Evolutionary conservation across 345 rosid genomes (phyloP), one percentile per base, ranked within the genome.

Genomic region (Brassica nigra): DNA sequence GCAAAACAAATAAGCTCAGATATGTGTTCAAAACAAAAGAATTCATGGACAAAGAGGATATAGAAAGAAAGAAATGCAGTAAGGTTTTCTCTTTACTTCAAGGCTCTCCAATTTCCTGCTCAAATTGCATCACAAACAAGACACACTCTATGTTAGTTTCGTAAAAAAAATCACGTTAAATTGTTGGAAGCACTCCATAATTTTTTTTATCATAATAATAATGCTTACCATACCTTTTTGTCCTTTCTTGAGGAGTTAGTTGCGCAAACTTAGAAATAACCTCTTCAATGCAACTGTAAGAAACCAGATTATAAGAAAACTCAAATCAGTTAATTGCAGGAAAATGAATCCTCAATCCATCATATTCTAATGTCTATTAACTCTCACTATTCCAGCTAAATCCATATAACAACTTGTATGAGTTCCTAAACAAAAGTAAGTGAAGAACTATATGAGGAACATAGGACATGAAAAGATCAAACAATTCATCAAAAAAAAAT

Each of bases 91-190:
- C 81, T 85, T 90, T 90, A 94, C 98, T 87, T 92, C 94, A 76
- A 94, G 97, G 85, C 94, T 89, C 84, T 94, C 94, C 84, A 94
- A 15, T 78, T 94, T 91, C 92, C 98, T 94, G 94, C 73, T 67
- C 54, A 52, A 8, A 44, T 28, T 23, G 27, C 27, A 23, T 23
- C 27, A 23, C 27, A 6, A 42, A 42, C 5, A n/a, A 28, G 4
- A 39, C 39, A 81, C 27, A 7, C 2, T 72, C 16, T 2, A 2
- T 23, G 7, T 77, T 62, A 77, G 78, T 49, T 54, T 72, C 78
- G 30, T 73, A 61, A 28, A 62, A 49, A 49, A 71, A 58, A 6
- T 27, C 5, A 49, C 15, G 76, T 80, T 57, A 20, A 75, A 23
- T 23, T 23, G 27, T 23, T 23, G 27, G 27, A 23, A 23, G 27